Evolutionary conservation across 2,329 filamentous ascomycete genomes (phyloP).

Genomic region (Calcarisporium arbuscula): DNA sequence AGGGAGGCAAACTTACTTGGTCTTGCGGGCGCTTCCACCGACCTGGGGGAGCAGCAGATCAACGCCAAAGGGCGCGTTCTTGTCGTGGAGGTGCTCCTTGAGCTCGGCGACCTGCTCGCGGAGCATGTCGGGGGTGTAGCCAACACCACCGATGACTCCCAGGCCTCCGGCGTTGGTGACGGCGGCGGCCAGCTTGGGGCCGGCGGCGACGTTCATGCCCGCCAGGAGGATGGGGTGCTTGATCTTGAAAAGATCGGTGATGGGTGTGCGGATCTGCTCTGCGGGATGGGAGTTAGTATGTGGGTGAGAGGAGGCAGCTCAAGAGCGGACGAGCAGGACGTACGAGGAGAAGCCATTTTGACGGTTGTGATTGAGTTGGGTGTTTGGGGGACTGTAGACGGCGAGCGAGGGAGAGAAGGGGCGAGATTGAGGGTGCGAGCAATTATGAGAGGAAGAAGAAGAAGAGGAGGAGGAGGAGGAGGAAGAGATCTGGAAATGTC

Average conservation of each 20-base stretch:
- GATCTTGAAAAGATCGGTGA: constrained; percentile 96
- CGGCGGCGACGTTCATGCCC: constrained; percentile 98
- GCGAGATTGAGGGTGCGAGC: neutral
- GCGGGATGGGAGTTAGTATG: too few relatives aligned
- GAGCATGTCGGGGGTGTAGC: constrained; percentile 97
- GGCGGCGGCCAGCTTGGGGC: constrained; percentile 90
- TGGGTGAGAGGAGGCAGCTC: too few relatives aligned
- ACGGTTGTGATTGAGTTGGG: constrained; percentile 8
- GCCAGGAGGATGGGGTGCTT: constrained; percentile 93
- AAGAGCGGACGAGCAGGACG: constrained; percentile 29
- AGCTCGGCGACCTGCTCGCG: constrained; percentile 90
- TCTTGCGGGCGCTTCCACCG: constrained; percentile 89
- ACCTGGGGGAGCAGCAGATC: constrained; percentile 92
- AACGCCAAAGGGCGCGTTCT: constrained; percentile 92
- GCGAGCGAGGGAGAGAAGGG: constrained; percentile 11
- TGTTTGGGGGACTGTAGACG: constrained; percentile 10
- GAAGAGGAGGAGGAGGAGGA: constrained; percentile 1
- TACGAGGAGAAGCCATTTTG: constrained; percentile 76
- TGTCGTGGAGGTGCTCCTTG: constrained; percentile 80
- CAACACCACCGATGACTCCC: constrained; percentile 91
- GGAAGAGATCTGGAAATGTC: constrained; percentile 2
- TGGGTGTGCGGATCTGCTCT: constrained; percentile 70
- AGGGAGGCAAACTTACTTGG: constrained; percentile 52
- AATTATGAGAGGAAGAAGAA: constrained; percentile 2
- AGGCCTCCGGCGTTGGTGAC: constrained; percentile 96